These are phyloP conservation scores for Cucurbita ficifolia DNA, from an alignment of 306 rosid species.

Conservation along the genomic window DNA sequence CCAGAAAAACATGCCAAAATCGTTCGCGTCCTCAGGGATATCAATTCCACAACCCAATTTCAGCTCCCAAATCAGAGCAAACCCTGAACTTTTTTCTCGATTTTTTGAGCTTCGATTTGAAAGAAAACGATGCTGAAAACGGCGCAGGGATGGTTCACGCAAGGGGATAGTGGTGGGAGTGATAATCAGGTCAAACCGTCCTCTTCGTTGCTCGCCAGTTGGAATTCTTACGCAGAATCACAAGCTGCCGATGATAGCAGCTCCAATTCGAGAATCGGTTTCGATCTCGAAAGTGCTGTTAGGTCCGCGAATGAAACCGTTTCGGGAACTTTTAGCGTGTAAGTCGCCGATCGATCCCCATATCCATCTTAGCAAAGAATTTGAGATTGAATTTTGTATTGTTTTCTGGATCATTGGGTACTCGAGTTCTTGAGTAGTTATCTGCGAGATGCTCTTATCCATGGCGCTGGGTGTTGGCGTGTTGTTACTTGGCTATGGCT, in stretches of 20 bases:
- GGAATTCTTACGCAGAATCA: slow-evolving; percentile 73
- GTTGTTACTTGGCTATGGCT: neutral
- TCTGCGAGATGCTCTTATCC: neutral
- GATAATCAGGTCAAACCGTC: slow-evolving; percentile 30
- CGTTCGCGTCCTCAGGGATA: neutral
- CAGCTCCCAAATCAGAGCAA: neutral
- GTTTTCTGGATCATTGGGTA: neutral
- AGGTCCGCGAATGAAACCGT: slow-evolving; percentile 84
- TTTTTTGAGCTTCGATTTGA: neutral
- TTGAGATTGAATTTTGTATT: neutral
- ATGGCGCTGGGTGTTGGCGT: neutral
- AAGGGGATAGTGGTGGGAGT: slow-evolving; percentile 9
- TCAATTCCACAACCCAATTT: neutral
- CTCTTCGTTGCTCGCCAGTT: slow-evolving; percentile 57
- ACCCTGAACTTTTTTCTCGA: neutral
- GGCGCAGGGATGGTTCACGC: slow-evolving; percentile 85
- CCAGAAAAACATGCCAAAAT: neutral
- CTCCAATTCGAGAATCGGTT: slow-evolving; percentile 29
- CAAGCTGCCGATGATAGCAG: slow-evolving; percentile 31
- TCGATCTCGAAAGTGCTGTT: slow-evolving; percentile 87
- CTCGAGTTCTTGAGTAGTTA: neutral
- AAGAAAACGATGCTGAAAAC: slow-evolving; percentile 45
- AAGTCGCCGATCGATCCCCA: slow-evolving; percentile 14
- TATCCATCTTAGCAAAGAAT: neutral
- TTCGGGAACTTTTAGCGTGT: slow-evolving; percentile 78